phyloP scores from a whole-genome alignment of 208 protist species.

The Leptomonas pyrrhocoris region DNA sequence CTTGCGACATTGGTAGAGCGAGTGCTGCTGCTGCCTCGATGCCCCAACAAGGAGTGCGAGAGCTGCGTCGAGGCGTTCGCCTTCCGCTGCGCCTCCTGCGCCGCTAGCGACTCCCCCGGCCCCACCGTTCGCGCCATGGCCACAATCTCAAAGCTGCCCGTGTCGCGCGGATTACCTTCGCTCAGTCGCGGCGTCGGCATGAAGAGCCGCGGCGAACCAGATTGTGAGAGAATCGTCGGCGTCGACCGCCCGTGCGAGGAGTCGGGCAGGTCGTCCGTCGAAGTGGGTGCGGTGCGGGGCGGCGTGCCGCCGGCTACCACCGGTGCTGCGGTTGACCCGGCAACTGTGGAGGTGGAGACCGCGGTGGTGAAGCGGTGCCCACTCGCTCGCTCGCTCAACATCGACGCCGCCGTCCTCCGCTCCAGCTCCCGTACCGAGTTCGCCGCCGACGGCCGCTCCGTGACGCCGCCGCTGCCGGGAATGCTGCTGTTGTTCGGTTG shows the following conservation, averaged over 20 bases:
- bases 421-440: conserved; percentile 4
- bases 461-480: background rate
- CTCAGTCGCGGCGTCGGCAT: background rate
- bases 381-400: background rate
- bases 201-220: conserved; percentile 9
- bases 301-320: background rate
- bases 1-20: too few relatives aligned
- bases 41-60: too few relatives aligned
- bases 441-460: background rate
- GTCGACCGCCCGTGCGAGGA: background rate
- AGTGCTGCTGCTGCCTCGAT: too few relatives aligned
- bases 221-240: background rate
- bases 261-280: conserved; percentile 1
- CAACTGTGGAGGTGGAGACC: background rate
- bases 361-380: background rate
- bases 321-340: background rate
- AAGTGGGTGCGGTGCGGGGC: background rate
- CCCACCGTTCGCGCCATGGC: conserved; percentile 19
- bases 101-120: conserved; percentile 15
- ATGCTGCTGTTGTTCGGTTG: conserved; percentile 16
- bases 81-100: conserved; percentile 12
- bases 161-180: background rate
- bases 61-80: background rate
- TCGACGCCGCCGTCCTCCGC: background rate
- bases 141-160: background rate